Percentiles rank a stretch among this genome's conserved stretches.
Evolutionary conservation across 768 basidiomycete species (phyloP).

Genomic region (Omphalotus guepiniiformis): DNA sequence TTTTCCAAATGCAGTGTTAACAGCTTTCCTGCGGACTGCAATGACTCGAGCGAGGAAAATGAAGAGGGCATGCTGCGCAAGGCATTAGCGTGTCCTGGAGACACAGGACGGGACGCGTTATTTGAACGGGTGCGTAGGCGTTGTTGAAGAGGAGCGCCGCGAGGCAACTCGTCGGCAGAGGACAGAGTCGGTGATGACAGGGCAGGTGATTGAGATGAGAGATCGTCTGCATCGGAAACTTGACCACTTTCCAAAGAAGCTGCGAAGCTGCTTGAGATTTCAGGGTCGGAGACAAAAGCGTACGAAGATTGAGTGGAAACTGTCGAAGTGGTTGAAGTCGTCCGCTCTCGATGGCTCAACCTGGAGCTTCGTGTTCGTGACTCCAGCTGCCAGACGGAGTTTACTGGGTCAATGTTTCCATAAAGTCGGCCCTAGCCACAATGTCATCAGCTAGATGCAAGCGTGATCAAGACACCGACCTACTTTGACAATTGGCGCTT

Average conservation of each 20-base stretch:
- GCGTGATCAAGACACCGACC: slow-evolving; percentile 13
- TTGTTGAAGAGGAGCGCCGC: slow-evolving; percentile 25
- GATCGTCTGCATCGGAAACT: slow-evolving; percentile 69
- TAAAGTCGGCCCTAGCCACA: slow-evolving; percentile 64
- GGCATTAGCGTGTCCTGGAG: slow-evolving; percentile 43
- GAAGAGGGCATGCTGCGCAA: slow-evolving; percentile 61
- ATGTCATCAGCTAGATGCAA: neutral
- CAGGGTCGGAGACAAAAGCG: slow-evolving; percentile 78
- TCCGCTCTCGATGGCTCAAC: slow-evolving; percentile 61
- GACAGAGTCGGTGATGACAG: slow-evolving; percentile 59
- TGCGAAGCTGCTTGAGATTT: slow-evolving; percentile 81
- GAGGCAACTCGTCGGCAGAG: slow-evolving; percentile 51
- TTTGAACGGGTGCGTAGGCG: slow-evolving; percentile 23
- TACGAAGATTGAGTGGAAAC: slow-evolving; percentile 78
- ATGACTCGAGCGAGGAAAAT: slow-evolving; percentile 72
- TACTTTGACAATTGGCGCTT: slow-evolving; percentile 72
- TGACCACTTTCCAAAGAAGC: slow-evolving; percentile 75
- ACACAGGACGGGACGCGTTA: slow-evolving; percentile 48
- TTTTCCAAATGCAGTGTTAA: slow-evolving; percentile 81
- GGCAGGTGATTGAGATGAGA: slow-evolving; percentile 47
- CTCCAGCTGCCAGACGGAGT: slow-evolving; percentile 78
- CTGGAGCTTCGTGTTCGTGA: slow-evolving; percentile 45
- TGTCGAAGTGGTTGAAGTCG: slow-evolving; percentile 74
- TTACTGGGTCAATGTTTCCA: slow-evolving; percentile 58
- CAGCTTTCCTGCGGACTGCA: slow-evolving; percentile 61